phyloP scores from a whole-genome alignment of 2,329 filamentous ascomycete species.

The Fusarium chlamydosporum region DNA sequence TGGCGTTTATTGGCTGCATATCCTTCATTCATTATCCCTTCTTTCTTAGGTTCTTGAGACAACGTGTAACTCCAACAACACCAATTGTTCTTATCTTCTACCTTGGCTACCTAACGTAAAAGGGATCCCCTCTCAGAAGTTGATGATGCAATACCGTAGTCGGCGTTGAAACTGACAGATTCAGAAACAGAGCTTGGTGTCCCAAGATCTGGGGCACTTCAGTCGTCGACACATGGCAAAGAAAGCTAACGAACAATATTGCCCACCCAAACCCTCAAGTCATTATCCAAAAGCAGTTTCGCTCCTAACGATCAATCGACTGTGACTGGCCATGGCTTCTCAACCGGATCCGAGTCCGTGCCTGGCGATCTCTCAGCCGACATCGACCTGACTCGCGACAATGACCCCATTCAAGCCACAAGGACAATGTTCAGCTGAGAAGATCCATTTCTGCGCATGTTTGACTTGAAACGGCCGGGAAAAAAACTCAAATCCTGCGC shows the following conservation, averaged over 20 bases:
- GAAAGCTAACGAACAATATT: slow-evolving; percentile 31
- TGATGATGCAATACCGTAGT: background rate
- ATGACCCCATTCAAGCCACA: slow-evolving; percentile 23
- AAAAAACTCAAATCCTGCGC: slow-evolving; percentile 2
- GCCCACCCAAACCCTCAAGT: slow-evolving; percentile 5
- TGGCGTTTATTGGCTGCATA: background rate
- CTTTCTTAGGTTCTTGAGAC: background rate
- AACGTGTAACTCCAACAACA: background rate
- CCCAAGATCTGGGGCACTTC: background rate
- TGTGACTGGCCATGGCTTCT: slow-evolving; percentile 25
- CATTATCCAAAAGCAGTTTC: slow-evolving; percentile 43
- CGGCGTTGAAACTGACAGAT: background rate
- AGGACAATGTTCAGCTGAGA: slow-evolving; percentile 7
- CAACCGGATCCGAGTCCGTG: slow-evolving; percentile 43
- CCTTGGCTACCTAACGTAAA: background rate
- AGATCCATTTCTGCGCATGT: slow-evolving; percentile 2
- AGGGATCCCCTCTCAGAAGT: background rate
- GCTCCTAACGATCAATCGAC: slow-evolving; percentile 13
- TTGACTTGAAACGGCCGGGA: slow-evolving; percentile 25
- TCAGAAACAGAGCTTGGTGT: background rate
- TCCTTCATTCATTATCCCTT: background rate
- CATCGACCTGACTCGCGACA: slow-evolving; percentile 44
- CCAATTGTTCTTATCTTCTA: background rate
- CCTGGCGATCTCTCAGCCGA: slow-evolving; percentile 47
- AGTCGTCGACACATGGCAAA: slow-evolving; percentile 1